Conservation (phyloP, 768 basidiomycete genomes). For the Collybia nuda region DNA sequence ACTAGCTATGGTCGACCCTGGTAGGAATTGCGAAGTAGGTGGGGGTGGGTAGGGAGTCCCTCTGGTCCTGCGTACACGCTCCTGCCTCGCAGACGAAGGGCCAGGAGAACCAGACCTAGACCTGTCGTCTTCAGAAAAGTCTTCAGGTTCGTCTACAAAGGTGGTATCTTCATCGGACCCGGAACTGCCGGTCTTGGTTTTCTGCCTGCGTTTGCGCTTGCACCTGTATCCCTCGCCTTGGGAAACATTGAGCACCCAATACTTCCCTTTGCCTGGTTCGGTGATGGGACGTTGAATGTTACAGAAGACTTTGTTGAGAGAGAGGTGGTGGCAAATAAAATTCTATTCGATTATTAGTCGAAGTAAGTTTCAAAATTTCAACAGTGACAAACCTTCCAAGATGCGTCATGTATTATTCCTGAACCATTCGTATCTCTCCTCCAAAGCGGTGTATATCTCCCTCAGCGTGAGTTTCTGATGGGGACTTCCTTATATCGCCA, state of each 20-base stretch:
- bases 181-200: slow-evolving; percentile 25
- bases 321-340: slow-evolving; percentile 44
- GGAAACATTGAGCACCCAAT: slow-evolving; percentile 59
- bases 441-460: slow-evolving; percentile 59
- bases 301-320: slow-evolving; percentile 52
- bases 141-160: slow-evolving; percentile 31
- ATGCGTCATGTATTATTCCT: slow-evolving; percentile 37
- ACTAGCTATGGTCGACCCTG: background rate
- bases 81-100: background rate
- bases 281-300: slow-evolving; percentile 58
- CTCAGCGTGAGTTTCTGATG: slow-evolving; percentile 55
- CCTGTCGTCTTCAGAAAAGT: slow-evolving; percentile 2
- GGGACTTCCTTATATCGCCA: slow-evolving; percentile 67
- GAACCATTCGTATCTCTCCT: slow-evolving; percentile 57
- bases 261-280: slow-evolving; percentile 69
- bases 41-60: background rate
- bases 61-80: background rate
- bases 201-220: slow-evolving; percentile 51
- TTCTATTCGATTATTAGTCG: slow-evolving; percentile 20
- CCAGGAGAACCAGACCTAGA: slow-evolving; percentile 1
- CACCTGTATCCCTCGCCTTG: slow-evolving; percentile 64
- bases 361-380: background rate
- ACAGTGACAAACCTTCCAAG: slow-evolving; percentile 59
- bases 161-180: slow-evolving; percentile 27
- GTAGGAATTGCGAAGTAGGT: background rate